phyloP scores from a whole-genome alignment of 1,284 basidiomycete species.

The Cryptococcus sp. region DNA sequence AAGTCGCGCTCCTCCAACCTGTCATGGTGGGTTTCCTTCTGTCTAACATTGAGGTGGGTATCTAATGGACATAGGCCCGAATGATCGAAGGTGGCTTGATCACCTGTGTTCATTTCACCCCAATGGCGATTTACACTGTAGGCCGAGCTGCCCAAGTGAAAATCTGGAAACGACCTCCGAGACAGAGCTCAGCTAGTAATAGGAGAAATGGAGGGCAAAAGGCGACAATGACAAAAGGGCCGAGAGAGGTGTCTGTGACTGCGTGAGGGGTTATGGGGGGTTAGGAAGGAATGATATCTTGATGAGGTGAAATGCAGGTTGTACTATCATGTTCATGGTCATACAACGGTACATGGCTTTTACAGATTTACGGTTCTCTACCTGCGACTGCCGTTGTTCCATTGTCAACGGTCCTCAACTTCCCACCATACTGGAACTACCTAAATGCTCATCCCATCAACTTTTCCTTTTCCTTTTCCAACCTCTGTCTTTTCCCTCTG shows the following conservation, averaged over 20 bases:
- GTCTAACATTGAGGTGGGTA: not conserved
- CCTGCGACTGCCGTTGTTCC: too few species aligned
- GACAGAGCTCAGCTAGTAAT: slow-evolving; percentile 1
- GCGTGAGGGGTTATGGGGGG: too few species aligned
- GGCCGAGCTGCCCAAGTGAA: slow-evolving; percentile 68
- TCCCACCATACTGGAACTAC: too few species aligned
- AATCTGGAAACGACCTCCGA: slow-evolving; percentile 70
- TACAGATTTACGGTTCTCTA: too few species aligned
- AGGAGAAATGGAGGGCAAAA: not conserved
- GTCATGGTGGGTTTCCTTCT: slow-evolving; percentile 58
- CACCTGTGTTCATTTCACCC: slow-evolving; percentile 64
- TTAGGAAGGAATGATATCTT: not conserved
- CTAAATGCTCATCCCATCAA: slow-evolving; percentile 7
- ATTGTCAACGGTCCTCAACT: too few species aligned
- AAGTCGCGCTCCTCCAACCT: slow-evolving; percentile 85
- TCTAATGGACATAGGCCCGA: slow-evolving; percentile 57
- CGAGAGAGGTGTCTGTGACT: too few species aligned
- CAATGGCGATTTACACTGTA: slow-evolving; percentile 68
- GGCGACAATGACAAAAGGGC: too few species aligned
- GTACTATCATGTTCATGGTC: too few species aligned
- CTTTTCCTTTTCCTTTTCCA: slow-evolving; percentile 38
- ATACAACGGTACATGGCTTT: too few species aligned
- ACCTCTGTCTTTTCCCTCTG: slow-evolving; percentile 33
- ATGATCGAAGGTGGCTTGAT: slow-evolving; percentile 71
- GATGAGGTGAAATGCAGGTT: not conserved